These are phyloP conservation scores for Nidularia sp. DNA, from an alignment of 768 basidiomycete species.

Conservation along the genomic window DNA sequence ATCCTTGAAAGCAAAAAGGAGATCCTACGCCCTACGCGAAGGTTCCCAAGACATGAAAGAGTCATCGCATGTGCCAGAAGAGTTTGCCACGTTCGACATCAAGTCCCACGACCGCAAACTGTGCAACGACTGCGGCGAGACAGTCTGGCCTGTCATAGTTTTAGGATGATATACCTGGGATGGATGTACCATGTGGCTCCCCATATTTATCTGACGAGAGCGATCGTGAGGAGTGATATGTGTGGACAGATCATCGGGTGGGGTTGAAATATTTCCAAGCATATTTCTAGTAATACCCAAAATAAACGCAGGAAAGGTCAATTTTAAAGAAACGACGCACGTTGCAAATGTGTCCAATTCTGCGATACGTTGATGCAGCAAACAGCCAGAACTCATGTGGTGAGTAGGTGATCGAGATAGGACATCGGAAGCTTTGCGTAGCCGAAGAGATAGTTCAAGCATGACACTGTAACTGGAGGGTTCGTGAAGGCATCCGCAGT, in stretches of 20 bases:
- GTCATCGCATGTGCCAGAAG: constrained; percentile 42
- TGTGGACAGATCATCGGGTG: constrained; percentile 17
- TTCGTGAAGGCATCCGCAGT: constrained; percentile 60
- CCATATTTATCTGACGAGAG: constrained; percentile 5
- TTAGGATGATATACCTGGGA: constrained; percentile 8
- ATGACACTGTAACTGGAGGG: constrained; percentile 49
- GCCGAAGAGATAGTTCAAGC: constrained; percentile 60
- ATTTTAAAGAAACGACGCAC: constrained; percentile 26
- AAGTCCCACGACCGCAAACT: constrained; percentile 26
- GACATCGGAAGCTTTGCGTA: constrained; percentile 54
- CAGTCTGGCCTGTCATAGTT: constrained; percentile 6
- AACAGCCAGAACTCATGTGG: constrained; percentile 29
- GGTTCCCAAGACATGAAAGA: constrained; percentile 64
- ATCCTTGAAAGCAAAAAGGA: too few relatives aligned
- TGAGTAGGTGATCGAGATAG: constrained; percentile 44
- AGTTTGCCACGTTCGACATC: constrained; percentile 15
- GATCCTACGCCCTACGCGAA: constrained; percentile 23
- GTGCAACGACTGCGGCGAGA: constrained; percentile 11
- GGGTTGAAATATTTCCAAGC: constrained; percentile 30
- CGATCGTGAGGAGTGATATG: constrained; percentile 10
- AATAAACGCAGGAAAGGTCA: constrained; percentile 6
- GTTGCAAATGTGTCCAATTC: constrained; percentile 50
- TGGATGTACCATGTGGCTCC: constrained; percentile 3
- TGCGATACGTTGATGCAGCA: constrained; percentile 27
- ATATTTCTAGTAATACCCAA: constrained; percentile 25